Base-by-base conservation (phyloP, 1,284 basidiomycete genomes). In the Cryptococcus sp. region DNA sequence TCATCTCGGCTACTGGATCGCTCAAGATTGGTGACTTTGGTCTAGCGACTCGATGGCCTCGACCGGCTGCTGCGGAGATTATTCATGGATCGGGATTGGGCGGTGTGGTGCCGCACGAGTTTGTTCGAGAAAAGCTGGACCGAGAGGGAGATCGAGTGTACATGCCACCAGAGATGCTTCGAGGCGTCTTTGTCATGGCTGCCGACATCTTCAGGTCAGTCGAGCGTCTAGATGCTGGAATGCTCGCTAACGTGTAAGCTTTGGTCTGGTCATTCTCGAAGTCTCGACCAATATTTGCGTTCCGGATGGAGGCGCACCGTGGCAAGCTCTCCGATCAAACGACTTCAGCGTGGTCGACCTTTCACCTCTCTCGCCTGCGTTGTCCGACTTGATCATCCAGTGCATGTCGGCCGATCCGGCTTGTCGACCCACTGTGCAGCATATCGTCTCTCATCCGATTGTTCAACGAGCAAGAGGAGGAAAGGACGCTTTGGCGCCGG, bases 11-110 rank as follows among this genome's bases (percentile, higher is more conserved):
- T 22, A 81, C 86, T 51, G 94, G 94, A 5, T 82, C 87, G 24
- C 86, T 99, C 75, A 95, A 93, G 78, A 93, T 99, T 66, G 92
- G 92, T 14, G 95, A 99, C 73, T 98, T 98, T 78, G 95, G 95
- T n/a, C 86, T 97, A 79, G 92, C 92, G 5, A 85, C 87, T 2
- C 62, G 87, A 44, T 90, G 86, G 84, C 89, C 88, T 2, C 78
- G 89, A 38, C 52, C 72, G 4, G 54, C 57, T 7, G 66, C 73
- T 12, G 64, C 63, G 9, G 66, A 66, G 48, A 71, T 74, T 33
- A 56, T 74, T 62, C 49, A 69, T 54, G 72, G 74, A 36, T 70
- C 69, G 32, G 66, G 71, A 18, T 53, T 73, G 31, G 64, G 72
- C 43, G 64, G 74, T 43, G 63, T 50, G 48, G 55, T 50, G 38